Evolutionary conservation across 768 basidiomycete species (phyloP).

Genomic region (Chalciporus piperatus): DNA sequence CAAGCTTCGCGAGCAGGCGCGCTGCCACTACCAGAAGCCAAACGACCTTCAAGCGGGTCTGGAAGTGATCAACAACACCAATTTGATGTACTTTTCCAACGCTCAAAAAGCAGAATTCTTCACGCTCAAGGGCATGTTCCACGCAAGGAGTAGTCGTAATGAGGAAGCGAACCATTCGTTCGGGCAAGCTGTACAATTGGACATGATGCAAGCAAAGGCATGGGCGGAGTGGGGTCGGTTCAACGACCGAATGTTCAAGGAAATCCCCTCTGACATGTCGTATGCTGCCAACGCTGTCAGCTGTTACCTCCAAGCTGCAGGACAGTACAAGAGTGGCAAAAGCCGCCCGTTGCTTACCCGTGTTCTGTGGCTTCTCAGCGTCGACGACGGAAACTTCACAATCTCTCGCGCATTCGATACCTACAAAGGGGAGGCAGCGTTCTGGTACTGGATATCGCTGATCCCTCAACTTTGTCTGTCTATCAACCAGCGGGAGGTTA

Average conservation of each 20-base stretch:
- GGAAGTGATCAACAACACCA: slow-evolving; percentile 99
- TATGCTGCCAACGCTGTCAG: slow-evolving; percentile 90
- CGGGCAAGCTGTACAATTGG: slow-evolving; percentile 93
- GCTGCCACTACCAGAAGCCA: slow-evolving; percentile 95
- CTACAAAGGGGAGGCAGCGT: slow-evolving; percentile 94
- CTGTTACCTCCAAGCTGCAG: slow-evolving; percentile 96
- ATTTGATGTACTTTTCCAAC: slow-evolving; percentile 94
- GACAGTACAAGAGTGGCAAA: slow-evolving; percentile 91
- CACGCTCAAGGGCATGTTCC: slow-evolving; percentile 98
- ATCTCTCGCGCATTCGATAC: slow-evolving; percentile 85
- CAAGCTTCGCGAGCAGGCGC: slow-evolving; percentile 96
- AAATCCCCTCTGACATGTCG: slow-evolving; percentile 66
- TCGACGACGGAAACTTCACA: slow-evolving; percentile 75
- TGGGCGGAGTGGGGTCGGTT: slow-evolving; percentile 99
- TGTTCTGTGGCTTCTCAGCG: slow-evolving; percentile 92
- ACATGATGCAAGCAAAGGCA: slow-evolving; percentile 91
- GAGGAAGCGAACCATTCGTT: slow-evolving; percentile 93
- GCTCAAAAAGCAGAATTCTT: slow-evolving; percentile 98
- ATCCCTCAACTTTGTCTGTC: slow-evolving; percentile 93
- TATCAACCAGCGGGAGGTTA: slow-evolving; percentile 87
- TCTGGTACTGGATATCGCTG: slow-evolving; percentile 99
- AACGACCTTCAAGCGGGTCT: slow-evolving; percentile 91
- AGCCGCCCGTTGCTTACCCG: slow-evolving; percentile 88
- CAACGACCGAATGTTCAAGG: slow-evolving; percentile 92
- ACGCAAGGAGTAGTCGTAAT: slow-evolving; percentile 77